phyloP scores from a whole-genome alignment of 1,284 basidiomycete species.

The Abortiporus biennis region DNA sequence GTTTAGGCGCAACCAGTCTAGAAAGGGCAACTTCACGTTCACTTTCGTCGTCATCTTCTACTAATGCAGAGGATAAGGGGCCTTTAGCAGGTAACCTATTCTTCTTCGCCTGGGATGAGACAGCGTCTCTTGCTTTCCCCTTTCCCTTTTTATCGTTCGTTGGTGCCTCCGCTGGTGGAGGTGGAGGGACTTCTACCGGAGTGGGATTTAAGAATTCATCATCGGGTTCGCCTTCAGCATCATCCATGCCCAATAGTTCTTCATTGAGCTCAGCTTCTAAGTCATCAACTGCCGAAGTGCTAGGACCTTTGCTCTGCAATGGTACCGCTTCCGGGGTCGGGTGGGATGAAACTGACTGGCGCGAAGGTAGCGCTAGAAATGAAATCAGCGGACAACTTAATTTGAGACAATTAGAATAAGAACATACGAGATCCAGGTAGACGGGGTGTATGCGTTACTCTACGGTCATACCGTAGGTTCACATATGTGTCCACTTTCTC shows the following conservation, averaged over 20 bases:
- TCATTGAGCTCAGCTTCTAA: conserved; percentile 24
- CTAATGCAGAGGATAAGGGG: neutral
- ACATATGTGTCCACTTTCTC: conserved; percentile 70
- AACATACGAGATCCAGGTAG: conserved; percentile 40
- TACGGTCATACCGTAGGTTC: conserved; percentile 45
- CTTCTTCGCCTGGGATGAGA: neutral
- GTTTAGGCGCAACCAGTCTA: too few species aligned
- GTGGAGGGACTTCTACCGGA: neutral
- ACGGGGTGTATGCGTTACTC: conserved; percentile 30
- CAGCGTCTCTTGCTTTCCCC: neutral
- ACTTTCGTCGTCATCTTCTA: neutral
- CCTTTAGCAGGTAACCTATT: conserved; percentile 1
- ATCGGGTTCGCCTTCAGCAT: conserved; percentile 40
- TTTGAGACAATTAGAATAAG: too few species aligned
- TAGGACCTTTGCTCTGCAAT: neutral
- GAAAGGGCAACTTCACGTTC: neutral
- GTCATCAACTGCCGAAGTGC: conserved; percentile 21
- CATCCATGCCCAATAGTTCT: too few species aligned
- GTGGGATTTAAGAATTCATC: conserved; percentile 26
- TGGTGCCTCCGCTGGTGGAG: neutral
- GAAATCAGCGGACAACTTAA: neutral
- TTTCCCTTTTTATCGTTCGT: neutral
- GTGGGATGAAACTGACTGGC: conserved; percentile 15
- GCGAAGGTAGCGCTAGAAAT: conserved; percentile 2
- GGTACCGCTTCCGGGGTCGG: conserved; percentile 11